phyloP scores from a whole-genome alignment of 2,329 filamentous ascomycete genomes.

The Fusarium palustre region DNA sequence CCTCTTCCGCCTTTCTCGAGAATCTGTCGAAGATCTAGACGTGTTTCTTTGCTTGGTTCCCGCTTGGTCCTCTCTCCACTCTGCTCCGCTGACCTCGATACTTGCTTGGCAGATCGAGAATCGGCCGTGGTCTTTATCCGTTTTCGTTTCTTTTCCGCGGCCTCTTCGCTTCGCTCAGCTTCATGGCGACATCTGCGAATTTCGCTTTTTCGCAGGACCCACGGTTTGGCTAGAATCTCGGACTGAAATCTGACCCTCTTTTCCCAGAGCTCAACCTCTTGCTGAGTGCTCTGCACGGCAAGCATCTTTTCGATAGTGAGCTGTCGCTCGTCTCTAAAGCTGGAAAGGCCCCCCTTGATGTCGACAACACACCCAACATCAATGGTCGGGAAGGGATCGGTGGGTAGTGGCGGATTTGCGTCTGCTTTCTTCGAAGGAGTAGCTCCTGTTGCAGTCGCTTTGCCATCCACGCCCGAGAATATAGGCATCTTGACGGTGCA shows the following conservation, averaged over 20 bases:
- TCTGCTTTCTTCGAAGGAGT: conserved; percentile 11
- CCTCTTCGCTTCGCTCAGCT: conserved; percentile 53
- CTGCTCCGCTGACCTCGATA: conserved; percentile 17
- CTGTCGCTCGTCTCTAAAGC: conserved; percentile 63
- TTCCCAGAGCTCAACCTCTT: conserved; percentile 71
- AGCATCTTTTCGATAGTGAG: conserved; percentile 64
- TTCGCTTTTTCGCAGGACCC: conserved; percentile 64
- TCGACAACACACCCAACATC: conserved; percentile 68
- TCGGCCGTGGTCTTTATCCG: conserved; percentile 38
- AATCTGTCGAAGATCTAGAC: conserved; percentile 45
- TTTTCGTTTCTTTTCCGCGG: conserved; percentile 45
- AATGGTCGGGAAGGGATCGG: conserved; percentile 49
- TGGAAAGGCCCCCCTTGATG: conserved; percentile 64
- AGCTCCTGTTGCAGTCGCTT: conserved; percentile 3
- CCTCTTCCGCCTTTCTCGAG: conserved; percentile 48
- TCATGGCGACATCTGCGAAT: conserved; percentile 63
- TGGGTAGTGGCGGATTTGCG: background rate
- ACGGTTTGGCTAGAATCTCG: conserved; percentile 64
- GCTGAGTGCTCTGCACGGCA: conserved; percentile 63
- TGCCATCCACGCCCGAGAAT: conserved; percentile 1
- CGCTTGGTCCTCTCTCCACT: conserved; percentile 12
- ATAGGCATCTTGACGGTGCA: conserved; percentile 39
- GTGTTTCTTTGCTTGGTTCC: conserved; percentile 31
- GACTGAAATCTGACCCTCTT: conserved; percentile 63
- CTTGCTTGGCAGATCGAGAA: conserved; percentile 11